Evolutionary conservation across 2,329 filamentous ascomycete genomes (phyloP).

Genomic region (Kalaharituber pfeilii): DNA sequence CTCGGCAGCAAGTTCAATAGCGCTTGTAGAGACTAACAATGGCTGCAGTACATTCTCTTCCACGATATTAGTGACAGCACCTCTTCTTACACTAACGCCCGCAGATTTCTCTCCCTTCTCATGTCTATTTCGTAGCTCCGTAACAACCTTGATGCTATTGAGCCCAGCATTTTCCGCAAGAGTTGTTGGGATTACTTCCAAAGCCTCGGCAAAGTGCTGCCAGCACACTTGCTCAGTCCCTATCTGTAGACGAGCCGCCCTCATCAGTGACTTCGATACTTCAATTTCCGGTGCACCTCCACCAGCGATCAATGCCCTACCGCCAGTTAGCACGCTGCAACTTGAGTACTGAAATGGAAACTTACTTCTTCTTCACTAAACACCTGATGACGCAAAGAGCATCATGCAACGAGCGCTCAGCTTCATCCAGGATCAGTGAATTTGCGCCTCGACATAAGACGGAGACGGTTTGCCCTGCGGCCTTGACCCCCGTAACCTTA

Average conservation of each 20-base stretch:
- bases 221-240: slow-evolving; percentile 96
- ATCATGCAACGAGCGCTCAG: slow-evolving; percentile 89
- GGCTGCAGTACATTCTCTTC: slow-evolving; percentile 96
- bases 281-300: slow-evolving; percentile 94
- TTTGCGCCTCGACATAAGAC: slow-evolving; percentile 92
- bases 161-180: slow-evolving; percentile 92
- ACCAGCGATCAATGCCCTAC: slow-evolving; percentile 71
- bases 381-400: slow-evolving; percentile 95
- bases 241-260: slow-evolving; percentile 62
- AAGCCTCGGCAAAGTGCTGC: slow-evolving; percentile 95
- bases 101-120: slow-evolving; percentile 91
- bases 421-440: slow-evolving; percentile 84
- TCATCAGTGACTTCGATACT: slow-evolving; percentile 70
- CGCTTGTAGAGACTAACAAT: slow-evolving; percentile 87
- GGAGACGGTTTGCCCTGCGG: slow-evolving; percentile 72
- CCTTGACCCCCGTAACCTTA: slow-evolving; percentile 82
- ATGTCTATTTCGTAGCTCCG: slow-evolving; percentile 82
- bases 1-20: slow-evolving; percentile 90
- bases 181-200: slow-evolving; percentile 93
- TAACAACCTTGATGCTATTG: slow-evolving; percentile 98
- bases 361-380: slow-evolving; percentile 86
- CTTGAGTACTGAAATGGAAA: too few relatives aligned
- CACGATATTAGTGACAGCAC: slow-evolving; percentile 85
- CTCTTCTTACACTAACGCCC: slow-evolving; percentile 93
- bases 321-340: slow-evolving; percentile 4